Base-by-base conservation (phyloP, 2,329 filamentous ascomycete genomes). In the Ascochyta viciae-villosae region DNA sequence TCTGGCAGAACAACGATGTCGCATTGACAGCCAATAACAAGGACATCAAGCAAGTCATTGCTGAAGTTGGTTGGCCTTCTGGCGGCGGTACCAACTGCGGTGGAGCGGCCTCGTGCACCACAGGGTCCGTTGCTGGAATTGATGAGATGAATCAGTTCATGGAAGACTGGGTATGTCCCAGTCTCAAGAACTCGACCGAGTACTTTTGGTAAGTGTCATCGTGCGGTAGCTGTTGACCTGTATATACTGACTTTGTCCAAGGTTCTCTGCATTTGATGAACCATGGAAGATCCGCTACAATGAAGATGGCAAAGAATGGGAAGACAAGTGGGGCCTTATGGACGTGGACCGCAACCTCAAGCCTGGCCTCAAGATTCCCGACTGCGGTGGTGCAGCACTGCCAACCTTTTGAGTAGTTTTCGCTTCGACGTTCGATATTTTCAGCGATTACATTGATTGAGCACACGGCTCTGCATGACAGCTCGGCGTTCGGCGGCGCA, bases 191-290 rank as follows among this genome's bases (percentile, higher is more conserved):
- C 68, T 89, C 88, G 41, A 97, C 92, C 1, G 87, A 96, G 64
- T 98, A 96, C 75, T 97, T 97, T 73, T 98, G 94, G 94, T 88
- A 76, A 75, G 83, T 74, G 19, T n/a, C 33, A 22, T 24, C 6
- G 9, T 33, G 22, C 22, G 5, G 34, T 13, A 19, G 16, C 44
- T 7, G 16, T 38, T 41, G 27, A 40, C 31, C 8, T 40, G 22
- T 29, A 49, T 10, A 6, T 43, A 24, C 45, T 54, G 37, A 54
- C 35, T 35, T 19, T 15, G 34, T 29, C 6, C 1, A 57, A 86
- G 85, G 86, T 97, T 98, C 74, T 91, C 93, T 72, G 92, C 92
- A 9, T 98, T 97, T 73, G 94, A 98, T 73, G 94, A 98, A 81
- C 92, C 92, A 2, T 98, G 94, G 94, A 97, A 98, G 80, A 81